Evolutionary conservation across 345 rosid genomes (phyloP).

Genomic region (Streptanthus diversifolius): DNA sequence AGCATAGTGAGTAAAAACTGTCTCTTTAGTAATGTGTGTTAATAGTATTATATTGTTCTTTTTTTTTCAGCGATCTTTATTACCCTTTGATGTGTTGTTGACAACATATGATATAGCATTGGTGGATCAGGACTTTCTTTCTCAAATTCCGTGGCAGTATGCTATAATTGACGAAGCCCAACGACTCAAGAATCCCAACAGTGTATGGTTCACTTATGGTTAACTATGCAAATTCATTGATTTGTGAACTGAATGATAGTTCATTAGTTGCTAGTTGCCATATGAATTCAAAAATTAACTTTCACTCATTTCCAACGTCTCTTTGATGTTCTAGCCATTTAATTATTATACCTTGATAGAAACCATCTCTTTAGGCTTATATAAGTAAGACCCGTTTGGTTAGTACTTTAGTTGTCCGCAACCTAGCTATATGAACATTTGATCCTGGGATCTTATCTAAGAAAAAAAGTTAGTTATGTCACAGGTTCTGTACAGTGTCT

Average conservation of each 20-base stretch:
- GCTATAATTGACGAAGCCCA: slow-evolving; percentile 87
- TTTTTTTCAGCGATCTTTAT: slow-evolving; percentile 47
- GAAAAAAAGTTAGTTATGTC: background rate
- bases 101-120: slow-evolving; percentile 76
- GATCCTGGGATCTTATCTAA: background rate
- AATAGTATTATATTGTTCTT: background rate
- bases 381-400: background rate
- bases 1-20: background rate
- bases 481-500: slow-evolving; percentile 76
- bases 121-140: slow-evolving; percentile 76
- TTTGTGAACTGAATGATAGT: slow-evolving; percentile 9
- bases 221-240: background rate
- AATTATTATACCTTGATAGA: background rate
- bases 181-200: slow-evolving; percentile 83
- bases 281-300: background rate
- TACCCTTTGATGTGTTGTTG: slow-evolving; percentile 74
- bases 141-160: slow-evolving; percentile 79
- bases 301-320: background rate
- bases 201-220: slow-evolving; percentile 48
- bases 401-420: background rate
- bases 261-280: background rate
- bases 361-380: background rate
- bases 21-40: background rate
- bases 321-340: background rate
- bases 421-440: background rate